Evolutionary conservation across 1,139 yeast genomes (phyloP).

Genomic region (Hyphopichia khmerensis): DNA sequence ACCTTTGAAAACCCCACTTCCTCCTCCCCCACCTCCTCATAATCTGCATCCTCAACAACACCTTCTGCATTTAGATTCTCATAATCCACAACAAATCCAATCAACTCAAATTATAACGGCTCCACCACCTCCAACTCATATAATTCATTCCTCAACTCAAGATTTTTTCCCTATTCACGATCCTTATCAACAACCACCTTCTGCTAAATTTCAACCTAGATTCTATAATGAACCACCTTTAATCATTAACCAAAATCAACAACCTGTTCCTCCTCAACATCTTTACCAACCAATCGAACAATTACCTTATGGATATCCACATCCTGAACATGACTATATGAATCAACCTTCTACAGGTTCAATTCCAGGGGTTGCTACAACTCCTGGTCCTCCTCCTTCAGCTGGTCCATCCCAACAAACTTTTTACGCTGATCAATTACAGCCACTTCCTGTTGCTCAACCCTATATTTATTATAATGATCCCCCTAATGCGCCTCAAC

Average conservation of each 20-base stretch:
- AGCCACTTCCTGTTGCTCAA: neutral
- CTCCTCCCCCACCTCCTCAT: neutral
- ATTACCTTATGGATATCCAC: neutral
- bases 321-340: slow-evolving; percentile 24
- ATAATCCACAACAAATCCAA: neutral
- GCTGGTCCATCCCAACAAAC: slow-evolving; percentile 1
- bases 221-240: neutral
- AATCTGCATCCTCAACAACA: neutral
- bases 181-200: neutral
- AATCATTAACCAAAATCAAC: neutral
- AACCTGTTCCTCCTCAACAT: neutral
- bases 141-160: neutral
- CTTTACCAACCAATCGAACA: neutral
- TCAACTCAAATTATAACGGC: neutral
- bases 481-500: neutral
- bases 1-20: slow-evolving; percentile 25
- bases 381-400: slow-evolving; percentile 1
- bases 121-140: neutral
- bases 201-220: neutral
- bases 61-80: neutral
- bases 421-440: neutral
- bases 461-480: neutral
- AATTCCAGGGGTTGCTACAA: slow-evolving; percentile 5
- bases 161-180: slow-evolving; percentile 1
- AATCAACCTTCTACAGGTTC: slow-evolving; percentile 9